phyloP scores from a whole-genome alignment of 371 early-diverging fungal species.

The Dichotomocladium elegans region DNA sequence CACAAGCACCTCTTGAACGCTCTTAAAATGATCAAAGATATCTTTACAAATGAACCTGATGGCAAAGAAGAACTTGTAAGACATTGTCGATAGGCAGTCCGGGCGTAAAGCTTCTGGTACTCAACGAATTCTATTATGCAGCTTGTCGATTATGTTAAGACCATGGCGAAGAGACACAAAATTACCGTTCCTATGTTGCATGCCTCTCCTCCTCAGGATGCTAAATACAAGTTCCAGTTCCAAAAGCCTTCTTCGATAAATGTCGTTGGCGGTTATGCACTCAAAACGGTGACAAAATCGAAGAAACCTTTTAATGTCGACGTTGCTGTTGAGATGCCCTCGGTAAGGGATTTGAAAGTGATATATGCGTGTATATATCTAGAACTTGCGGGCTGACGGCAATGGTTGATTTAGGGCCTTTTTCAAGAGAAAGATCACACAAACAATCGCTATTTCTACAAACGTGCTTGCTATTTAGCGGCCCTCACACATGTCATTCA shows the following conservation, averaged over 20 bases:
- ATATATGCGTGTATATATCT: background rate
- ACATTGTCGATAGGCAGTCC: too few relatives aligned
- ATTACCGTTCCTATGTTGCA: conserved; percentile 74
- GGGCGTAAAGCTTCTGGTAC: background rate
- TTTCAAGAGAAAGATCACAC: conserved; percentile 92
- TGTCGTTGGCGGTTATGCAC: conserved; percentile 87
- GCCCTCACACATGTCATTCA: conserved; percentile 53
- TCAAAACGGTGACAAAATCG: conserved; percentile 69
- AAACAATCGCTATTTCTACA: conserved; percentile 93
- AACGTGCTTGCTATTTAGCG: conserved; percentile 89
- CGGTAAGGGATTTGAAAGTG: conserved; percentile 21
- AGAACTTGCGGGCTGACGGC: background rate
- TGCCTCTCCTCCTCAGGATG: conserved; percentile 64
- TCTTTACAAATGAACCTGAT: conserved; percentile 50
- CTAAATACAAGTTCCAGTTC: conserved; percentile 74
- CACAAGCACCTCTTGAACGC: conserved; percentile 69
- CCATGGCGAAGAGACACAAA: conserved; percentile 47
- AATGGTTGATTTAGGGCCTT: conserved; percentile 32
- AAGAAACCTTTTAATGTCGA: conserved; percentile 76
- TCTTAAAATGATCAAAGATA: conserved; percentile 62
- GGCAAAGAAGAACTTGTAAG: conserved; percentile 49
- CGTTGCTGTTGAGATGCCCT: conserved; percentile 92
- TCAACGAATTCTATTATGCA: too few relatives aligned
- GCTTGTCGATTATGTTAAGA: conserved; percentile 18
- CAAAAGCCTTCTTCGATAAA: conserved; percentile 72